These are phyloP conservation scores for Sarocladiaceae sp. DNA, from an alignment of 2,329 filamentous ascomycete species.

Conservation along the genomic window DNA sequence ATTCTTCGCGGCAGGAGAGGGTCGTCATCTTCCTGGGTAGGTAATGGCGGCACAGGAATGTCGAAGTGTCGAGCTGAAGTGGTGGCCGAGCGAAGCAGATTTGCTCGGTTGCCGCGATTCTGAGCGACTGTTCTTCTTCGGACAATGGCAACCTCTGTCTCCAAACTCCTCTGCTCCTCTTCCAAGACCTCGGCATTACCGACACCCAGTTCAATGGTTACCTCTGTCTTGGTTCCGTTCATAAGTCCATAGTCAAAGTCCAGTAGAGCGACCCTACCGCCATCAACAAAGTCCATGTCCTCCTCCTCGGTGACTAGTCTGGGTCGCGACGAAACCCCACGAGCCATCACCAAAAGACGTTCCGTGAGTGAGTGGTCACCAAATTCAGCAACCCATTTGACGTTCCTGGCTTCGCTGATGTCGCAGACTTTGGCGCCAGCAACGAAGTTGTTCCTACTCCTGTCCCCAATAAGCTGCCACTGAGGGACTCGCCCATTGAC, in stretches of 20 bases:
- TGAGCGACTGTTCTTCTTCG: slow-evolving; percentile 69
- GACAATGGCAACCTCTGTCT: slow-evolving; percentile 74
- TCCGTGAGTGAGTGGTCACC: slow-evolving; percentile 45
- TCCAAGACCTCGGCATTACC: slow-evolving; percentile 64
- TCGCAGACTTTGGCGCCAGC: slow-evolving; percentile 62
- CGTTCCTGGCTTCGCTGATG: slow-evolving; percentile 60
- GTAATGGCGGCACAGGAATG: slow-evolving; percentile 24
- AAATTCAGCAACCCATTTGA: slow-evolving; percentile 66
- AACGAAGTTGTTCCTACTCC: slow-evolving; percentile 65
- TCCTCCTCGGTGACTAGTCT: slow-evolving; percentile 63
- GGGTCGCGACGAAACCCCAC: slow-evolving; percentile 55
- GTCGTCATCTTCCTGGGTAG: slow-evolving; percentile 40
- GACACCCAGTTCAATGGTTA: slow-evolving; percentile 72
- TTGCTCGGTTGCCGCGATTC: slow-evolving; percentile 44
- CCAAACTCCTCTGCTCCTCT: slow-evolving; percentile 70
- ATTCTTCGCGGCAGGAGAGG: slow-evolving; percentile 49
- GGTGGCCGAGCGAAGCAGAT: slow-evolving; percentile 46
- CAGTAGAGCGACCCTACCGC: slow-evolving; percentile 66
- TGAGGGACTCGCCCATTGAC: slow-evolving; percentile 48
- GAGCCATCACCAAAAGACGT: slow-evolving; percentile 66
- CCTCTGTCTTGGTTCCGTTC: slow-evolving; percentile 52
- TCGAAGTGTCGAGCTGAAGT: slow-evolving; percentile 26
- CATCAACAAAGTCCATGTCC: slow-evolving; percentile 71
- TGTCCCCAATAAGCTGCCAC: slow-evolving; percentile 67
- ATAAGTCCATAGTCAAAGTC: slow-evolving; percentile 65